Percentiles rank a stretch among this genome's conserved stretches.
Conservation (phyloP, 108 stramenopile species). For the Cyclotella choctawhatcheeana region DNA sequence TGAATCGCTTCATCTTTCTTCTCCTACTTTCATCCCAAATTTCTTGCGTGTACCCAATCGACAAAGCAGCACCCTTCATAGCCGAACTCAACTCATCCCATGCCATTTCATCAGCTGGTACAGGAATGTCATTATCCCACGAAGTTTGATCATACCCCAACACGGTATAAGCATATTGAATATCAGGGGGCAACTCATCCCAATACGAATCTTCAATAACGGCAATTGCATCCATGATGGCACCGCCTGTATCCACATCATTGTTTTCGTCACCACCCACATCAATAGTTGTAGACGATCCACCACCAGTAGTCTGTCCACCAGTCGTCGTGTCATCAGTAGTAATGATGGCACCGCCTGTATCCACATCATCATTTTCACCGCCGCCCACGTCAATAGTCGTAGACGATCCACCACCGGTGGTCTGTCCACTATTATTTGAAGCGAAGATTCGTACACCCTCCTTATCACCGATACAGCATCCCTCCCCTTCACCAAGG, state of each 20-base stretch:
- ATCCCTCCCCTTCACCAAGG: conserved; percentile 1
- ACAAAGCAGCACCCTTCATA: neutral
- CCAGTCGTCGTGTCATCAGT: neutral
- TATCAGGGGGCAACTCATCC: neutral
- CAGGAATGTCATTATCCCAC: neutral
- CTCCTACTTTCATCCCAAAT: neutral
- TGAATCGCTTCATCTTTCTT: neutral
- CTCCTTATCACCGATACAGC: neutral
- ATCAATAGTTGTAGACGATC: neutral
- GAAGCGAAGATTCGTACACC: neutral
- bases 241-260: neutral
- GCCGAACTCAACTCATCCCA: neutral
- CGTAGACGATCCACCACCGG: neutral
- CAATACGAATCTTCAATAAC: neutral
- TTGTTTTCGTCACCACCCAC: neutral
- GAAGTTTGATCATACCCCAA: conserved; percentile 11
- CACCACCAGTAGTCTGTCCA: neutral
- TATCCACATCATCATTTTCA: neutral
- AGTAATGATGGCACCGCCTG: neutral
- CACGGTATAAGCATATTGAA: conserved; percentile 5
- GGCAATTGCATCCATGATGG: neutral
- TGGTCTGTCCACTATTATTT: neutral
- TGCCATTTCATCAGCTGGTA: neutral
- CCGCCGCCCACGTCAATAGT: conserved; percentile 3
- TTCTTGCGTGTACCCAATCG: conserved; percentile 2